Evolutionary conservation across 352 stramenopile species (phyloP).

Genomic region (Phytophthora fragariae): DNA sequence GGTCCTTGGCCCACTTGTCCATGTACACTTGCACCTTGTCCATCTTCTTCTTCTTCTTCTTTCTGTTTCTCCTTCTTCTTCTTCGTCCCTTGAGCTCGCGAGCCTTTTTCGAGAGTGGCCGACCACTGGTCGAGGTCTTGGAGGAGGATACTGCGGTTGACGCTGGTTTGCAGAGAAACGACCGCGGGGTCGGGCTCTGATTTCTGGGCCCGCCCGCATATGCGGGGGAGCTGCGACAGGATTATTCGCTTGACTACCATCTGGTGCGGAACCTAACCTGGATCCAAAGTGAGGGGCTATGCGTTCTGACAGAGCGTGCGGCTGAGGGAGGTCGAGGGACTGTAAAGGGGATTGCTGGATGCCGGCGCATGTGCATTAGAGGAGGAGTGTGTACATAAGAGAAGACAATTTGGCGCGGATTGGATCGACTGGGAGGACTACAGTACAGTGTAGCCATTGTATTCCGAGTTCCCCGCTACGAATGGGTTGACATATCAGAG

Average conservation of each 20-base stretch:
- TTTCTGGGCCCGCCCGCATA: neutral
- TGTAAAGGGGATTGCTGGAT: neutral
- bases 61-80: neutral
- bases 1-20: slow-evolving; percentile 89
- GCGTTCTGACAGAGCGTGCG: neutral
- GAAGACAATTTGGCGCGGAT: neutral
- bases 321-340: neutral
- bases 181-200: neutral
- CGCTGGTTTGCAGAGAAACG: slow-evolving; percentile 1
- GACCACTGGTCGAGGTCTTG: neutral
- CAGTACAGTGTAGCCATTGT: no score
- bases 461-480: no score
- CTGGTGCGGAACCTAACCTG: neutral
- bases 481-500: neutral
- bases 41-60: slow-evolving; percentile 34
- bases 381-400: neutral
- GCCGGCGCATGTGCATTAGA: neutral
- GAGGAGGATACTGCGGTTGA: neutral
- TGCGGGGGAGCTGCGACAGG: neutral
- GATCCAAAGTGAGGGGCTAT: neutral
- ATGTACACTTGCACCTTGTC: slow-evolving; percentile 86
- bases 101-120: neutral
- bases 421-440: neutral
- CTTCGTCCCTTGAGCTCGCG: neutral
- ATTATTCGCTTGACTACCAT: slow-evolving; percentile 2